Conservation (phyloP, 169 alveolate genomes). For the Plasmodium falciparum region DNA sequence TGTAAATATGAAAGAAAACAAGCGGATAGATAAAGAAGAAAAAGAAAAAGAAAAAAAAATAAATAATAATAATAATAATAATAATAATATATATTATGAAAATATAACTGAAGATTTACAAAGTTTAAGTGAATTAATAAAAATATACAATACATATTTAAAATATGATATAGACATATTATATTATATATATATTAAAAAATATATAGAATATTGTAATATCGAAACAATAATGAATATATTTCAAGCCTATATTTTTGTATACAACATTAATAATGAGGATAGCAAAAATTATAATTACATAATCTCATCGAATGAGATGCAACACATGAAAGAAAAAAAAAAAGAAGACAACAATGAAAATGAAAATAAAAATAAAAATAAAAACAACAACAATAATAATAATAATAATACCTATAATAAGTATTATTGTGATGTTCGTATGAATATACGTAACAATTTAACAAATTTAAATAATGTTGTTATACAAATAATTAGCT, state of each 20-base stretch:
- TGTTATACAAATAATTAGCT: constrained; percentile 27
- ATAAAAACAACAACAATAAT: too few species aligned
- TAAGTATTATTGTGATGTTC: too few species aligned
- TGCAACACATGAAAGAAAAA: too few species aligned
- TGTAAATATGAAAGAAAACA: neutral
- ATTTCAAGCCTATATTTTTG: constrained; percentile 37
- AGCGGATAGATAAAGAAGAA: neutral
- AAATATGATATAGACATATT: constrained; percentile 41
- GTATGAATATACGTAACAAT: neutral
- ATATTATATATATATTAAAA: constrained; percentile 41
- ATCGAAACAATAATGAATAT: constrained; percentile 50
- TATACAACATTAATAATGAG: constrained; percentile 46
- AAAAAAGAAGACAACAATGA: too few species aligned
- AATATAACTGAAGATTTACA: constrained; percentile 31
- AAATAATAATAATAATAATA: neutral
- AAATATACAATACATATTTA: constrained; percentile 24
- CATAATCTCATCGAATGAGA: too few species aligned
- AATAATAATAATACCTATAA: too few species aligned
- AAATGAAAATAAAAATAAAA: too few species aligned
- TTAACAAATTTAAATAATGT: constrained; percentile 32
- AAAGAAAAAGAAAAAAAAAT: neutral
- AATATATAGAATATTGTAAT: constrained; percentile 40
- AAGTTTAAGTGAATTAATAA: constrained; percentile 63
- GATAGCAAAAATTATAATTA: constrained; percentile 16
- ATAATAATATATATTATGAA: neutral